Evolutionary conservation across 2,329 filamentous ascomycete species (phyloP), one percentile per base, ranked within the genome.

Genomic region (Diaporthe sp.): DNA sequence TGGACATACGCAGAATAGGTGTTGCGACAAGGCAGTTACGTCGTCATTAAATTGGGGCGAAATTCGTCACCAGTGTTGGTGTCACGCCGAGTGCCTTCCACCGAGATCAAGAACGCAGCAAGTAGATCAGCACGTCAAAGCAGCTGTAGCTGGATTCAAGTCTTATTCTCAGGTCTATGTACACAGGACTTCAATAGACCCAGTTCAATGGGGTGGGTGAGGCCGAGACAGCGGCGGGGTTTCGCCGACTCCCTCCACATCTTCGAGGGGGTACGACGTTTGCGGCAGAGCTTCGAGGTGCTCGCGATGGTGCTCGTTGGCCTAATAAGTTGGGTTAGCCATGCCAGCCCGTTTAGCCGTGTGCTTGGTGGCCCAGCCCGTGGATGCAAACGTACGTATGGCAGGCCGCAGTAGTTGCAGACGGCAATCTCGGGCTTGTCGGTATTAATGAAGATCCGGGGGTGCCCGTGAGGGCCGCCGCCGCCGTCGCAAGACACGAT

Each of bases 371-470:
- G 51, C 53, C 49, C 19, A 42, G 49, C 9, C 37, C 7, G 10
- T n/a, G 42, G 44, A 28, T 46, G 28, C 13, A 51, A 72, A 86
- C 96, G 83, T 90, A 98, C 97, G 84, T 93, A 99, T 80, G 97
- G 97, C 79, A 97, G 84, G 72, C 97, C 97, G 84, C 97, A 99
- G 88, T 99, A 99, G 82, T 90, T 93, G 89, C 97, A 99, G 83
- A 89, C 88, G 85, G 92, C 91, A 81, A 99, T 98, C 88, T 98
- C 93, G 58, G 97, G 94, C 90, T 98, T 98, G 87, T 99, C 97
- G 79, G 94, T 93, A 87, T 99, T 99, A 91, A 99, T 99, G 85
- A 95, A 99, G 86, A 99, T 94, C 82, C 92, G 91, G 68, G 97
- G 97, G 85, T 99, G 97, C 58, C 97, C 97, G 73, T 94, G 88